Conservation (phyloP, 2,329 filamentous ascomycete species). For the Diaporthe sp. region DNA sequence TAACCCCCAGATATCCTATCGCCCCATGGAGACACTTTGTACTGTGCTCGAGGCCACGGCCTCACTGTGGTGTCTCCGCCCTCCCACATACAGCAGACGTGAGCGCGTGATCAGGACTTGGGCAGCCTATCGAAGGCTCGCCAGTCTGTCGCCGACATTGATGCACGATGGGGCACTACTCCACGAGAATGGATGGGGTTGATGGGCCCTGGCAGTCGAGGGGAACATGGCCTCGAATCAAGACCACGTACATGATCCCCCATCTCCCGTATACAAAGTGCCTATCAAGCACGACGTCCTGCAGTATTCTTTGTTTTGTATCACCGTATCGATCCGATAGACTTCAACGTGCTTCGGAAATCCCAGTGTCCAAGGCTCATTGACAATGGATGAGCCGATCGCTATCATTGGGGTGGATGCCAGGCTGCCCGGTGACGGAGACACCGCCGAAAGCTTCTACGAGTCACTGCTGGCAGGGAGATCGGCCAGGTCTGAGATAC, state of each 20-base stretch:
- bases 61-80: constrained; percentile 29
- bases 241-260: background rate
- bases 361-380: background rate
- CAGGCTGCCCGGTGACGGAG: constrained; percentile 48
- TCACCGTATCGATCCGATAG: background rate
- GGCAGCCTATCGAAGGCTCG: constrained; percentile 12
- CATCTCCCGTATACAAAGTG: background rate
- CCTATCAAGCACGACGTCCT: background rate
- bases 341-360: constrained; percentile 34
- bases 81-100: constrained; percentile 12
- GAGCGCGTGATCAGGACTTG: constrained; percentile 12
- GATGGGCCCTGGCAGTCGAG: constrained; percentile 19
- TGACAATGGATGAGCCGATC: constrained; percentile 38
- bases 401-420: constrained; percentile 43
- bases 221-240: background rate
- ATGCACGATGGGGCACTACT: constrained; percentile 20
- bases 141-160: constrained; percentile 11
- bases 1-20: background rate
- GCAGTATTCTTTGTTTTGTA: background rate
- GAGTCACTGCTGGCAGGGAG: constrained; percentile 48
- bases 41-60: constrained; percentile 15
- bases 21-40: background rate
- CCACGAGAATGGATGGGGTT: constrained; percentile 14
- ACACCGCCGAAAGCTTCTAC: constrained; percentile 48
- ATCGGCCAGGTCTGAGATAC: constrained; percentile 47